Conservation (phyloP, 768 basidiomycete species). For the Nidularia sp. region DNA sequence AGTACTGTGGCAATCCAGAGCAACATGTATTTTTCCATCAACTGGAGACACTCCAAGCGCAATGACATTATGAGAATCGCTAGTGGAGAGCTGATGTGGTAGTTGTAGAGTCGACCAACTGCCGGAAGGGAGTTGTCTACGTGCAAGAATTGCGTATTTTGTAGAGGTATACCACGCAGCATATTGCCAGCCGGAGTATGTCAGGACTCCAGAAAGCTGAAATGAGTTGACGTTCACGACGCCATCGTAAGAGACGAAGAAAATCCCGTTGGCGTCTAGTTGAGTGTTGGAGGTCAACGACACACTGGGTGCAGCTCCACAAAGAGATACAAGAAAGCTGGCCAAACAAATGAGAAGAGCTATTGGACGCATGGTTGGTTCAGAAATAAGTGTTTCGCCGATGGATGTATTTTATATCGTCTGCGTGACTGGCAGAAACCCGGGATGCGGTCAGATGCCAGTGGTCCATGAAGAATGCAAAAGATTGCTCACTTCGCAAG, state of each 20-base stretch:
- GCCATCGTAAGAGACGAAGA: slow-evolving; percentile 42
- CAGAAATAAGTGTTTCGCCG: background rate
- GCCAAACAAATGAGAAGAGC: slow-evolving; percentile 5
- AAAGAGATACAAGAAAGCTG: slow-evolving; percentile 7
- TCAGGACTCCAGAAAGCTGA: slow-evolving; percentile 36
- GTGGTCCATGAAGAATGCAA: background rate
- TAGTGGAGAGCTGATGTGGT: slow-evolving; percentile 34
- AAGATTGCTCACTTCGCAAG: background rate
- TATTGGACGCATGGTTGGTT: background rate
- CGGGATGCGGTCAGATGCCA: background rate
- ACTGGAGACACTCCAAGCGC: slow-evolving; percentile 38
- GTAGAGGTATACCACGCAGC: slow-evolving; percentile 44
- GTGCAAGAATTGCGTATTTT: slow-evolving; percentile 31
- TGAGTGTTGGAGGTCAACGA: slow-evolving; percentile 31
- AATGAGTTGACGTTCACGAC: slow-evolving; percentile 46
- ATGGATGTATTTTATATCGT: background rate
- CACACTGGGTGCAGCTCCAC: slow-evolving; percentile 33
- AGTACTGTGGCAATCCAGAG: slow-evolving; percentile 43
- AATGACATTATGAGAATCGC: slow-evolving; percentile 42
- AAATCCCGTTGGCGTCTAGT: slow-evolving; percentile 36
- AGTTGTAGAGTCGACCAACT: slow-evolving; percentile 38
- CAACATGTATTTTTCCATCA: slow-evolving; percentile 43
- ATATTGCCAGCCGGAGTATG: slow-evolving; percentile 35
- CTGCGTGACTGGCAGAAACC: background rate
- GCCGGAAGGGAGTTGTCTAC: slow-evolving; percentile 34